Base-by-base conservation (phyloP, 2,329 filamentous ascomycete species). In the Dactylellina haptotyla region DNA sequence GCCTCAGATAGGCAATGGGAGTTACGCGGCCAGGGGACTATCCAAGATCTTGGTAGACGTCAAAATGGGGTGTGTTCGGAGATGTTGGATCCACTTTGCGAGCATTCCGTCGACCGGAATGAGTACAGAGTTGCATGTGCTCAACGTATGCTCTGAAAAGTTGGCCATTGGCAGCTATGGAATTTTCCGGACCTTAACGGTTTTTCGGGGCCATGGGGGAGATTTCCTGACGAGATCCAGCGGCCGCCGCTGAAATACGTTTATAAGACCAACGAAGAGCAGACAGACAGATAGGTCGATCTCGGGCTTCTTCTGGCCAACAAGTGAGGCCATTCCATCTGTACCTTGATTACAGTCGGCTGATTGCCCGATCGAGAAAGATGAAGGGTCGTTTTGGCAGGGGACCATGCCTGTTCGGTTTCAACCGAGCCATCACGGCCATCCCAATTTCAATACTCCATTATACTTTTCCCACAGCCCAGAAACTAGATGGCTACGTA, bases 311-410 rank as follows among this genome's bases (percentile, higher is more conserved):
- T n/a, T n/a, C n/a, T n/a, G n/a, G n/a, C n/a, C n/a, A n/a, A n/a
- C n/a, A n/a, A n/a, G n/a, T n/a, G n/a, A n/a, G n/a, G n/a, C n/a
- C n/a, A n/a, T n/a, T n/a, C n/a, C n/a, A n/a, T n/a, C 53, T 67
- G 63, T 59, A 67, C 45, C 43, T 59, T 59, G 63, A 67, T 67
- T 67, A 67, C 53, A 28, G 41, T 30, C 56, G 37, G 32, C 28
- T 37, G 23, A 53, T 53, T 45, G 18, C 63, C 53, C 25, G 48
- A 53, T 67, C 16, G 10, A 67, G 63, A 30, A 3, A 18, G 34
- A 37, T 28, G 30, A 30, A 30, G 25, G 10, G 25, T 23, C 61
- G 51, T 67, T 59, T 18, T 23, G 23, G 34, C 51, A 48, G 50
- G 45, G 23, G 39, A 18, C 18, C 8, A 50, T 45, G 37, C 32